Evolutionary conservation across 768 basidiomycete species (phyloP).

Genomic region (Calocybe gangraenosa): DNA sequence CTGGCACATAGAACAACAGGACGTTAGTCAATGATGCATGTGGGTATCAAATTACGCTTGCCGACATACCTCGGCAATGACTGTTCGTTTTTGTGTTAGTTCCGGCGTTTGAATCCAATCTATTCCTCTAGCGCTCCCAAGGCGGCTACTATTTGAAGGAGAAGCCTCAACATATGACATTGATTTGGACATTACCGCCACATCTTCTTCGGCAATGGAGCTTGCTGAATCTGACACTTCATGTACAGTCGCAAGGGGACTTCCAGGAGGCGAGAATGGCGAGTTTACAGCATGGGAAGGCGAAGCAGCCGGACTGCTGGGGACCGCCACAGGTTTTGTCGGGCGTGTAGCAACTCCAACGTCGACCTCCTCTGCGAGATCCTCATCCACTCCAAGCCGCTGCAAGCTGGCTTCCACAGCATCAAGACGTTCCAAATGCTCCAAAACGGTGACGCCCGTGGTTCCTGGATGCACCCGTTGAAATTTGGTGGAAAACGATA

Average conservation of each 20-base stretch:
- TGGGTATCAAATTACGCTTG: neutral
- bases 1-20: too few species aligned
- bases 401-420: slow-evolving; percentile 77
- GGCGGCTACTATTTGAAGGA: slow-evolving; percentile 29
- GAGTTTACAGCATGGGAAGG: slow-evolving; percentile 34
- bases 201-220: slow-evolving; percentile 65
- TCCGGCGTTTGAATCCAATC: slow-evolving; percentile 45
- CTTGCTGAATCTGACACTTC: slow-evolving; percentile 50
- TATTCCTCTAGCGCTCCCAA: slow-evolving; percentile 31
- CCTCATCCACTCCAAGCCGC: slow-evolving; percentile 59
- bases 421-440: slow-evolving; percentile 82
- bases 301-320: slow-evolving; percentile 15
- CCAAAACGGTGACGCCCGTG: slow-evolving; percentile 80
- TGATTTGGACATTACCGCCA: slow-evolving; percentile 73
- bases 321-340: slow-evolving; percentile 20
- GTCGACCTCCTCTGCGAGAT: slow-evolving; percentile 51
- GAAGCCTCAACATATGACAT: slow-evolving; percentile 64
- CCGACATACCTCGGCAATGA: slow-evolving; percentile 62
- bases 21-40: too few species aligned
- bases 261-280: slow-evolving; percentile 56
- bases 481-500: slow-evolving; percentile 82
- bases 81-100: slow-evolving; percentile 46
- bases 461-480: slow-evolving; percentile 81
- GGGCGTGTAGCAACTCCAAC: slow-evolving; percentile 48
- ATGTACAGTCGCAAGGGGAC: slow-evolving; percentile 52